Evolutionary conservation across 257 asterid genomes (phyloP).

Genomic region (Prunella vulgaris): DNA sequence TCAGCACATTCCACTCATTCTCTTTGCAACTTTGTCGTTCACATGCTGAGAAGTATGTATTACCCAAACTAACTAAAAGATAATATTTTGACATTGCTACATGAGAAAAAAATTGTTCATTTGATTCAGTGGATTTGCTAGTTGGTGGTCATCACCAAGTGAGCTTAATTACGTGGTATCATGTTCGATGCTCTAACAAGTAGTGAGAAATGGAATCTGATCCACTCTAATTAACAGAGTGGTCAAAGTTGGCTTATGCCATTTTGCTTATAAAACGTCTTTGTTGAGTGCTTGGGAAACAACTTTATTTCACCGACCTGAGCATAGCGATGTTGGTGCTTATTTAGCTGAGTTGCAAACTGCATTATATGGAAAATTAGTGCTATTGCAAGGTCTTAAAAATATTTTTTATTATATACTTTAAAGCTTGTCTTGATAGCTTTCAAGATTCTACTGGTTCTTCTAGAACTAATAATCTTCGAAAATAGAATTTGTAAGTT

Average conservation of each 20-base stretch:
- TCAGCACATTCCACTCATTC: constrained; percentile 97
- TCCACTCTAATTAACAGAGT: background rate
- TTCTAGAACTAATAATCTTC: background rate
- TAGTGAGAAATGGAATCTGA: background rate
- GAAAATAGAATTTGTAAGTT: background rate
- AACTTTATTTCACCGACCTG: background rate
- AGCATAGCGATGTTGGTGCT: background rate
- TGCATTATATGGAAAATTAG: background rate
- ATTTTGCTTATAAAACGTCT: constrained; percentile 1
- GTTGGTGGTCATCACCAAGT: background rate
- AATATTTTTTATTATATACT: background rate
- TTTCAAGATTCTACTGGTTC: background rate
- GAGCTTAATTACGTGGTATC: constrained; percentile 13
- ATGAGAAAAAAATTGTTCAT: background rate
- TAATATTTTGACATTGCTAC: background rate
- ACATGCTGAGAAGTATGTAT: constrained; percentile 91
- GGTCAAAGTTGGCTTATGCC: background rate
- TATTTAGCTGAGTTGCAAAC: background rate
- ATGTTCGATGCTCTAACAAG: background rate
- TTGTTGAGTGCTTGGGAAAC: background rate
- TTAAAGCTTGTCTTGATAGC: background rate
- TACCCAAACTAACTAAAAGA: constrained; percentile 13
- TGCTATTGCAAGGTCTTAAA: background rate
- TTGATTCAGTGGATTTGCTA: background rate
- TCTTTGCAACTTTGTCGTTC: constrained; percentile 89